phyloP scores from a whole-genome alignment of 805 yeast species.

The Ogataea pilisensis region DNA sequence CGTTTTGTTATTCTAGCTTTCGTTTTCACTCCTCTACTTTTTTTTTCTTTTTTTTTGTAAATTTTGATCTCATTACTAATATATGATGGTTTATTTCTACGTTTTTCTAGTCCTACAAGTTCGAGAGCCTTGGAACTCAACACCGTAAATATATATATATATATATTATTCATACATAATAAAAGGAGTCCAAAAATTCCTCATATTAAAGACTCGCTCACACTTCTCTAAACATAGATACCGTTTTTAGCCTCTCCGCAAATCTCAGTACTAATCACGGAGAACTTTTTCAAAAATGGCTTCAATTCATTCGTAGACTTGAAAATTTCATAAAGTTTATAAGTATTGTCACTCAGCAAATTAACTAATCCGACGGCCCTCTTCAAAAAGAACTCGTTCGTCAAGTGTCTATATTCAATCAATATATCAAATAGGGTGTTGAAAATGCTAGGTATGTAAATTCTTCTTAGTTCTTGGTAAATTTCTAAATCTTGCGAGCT shows the following conservation, averaged over 20 bases:
- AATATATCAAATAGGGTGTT: slow-evolving; percentile 61
- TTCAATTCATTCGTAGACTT: slow-evolving; percentile 43
- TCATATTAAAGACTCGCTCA: neutral
- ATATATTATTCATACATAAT: too few relatives aligned
- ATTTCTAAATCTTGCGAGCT: slow-evolving; percentile 34
- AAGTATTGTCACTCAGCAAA: slow-evolving; percentile 63
- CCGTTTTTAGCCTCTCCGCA: slow-evolving; percentile 34
- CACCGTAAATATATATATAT: too few relatives aligned
- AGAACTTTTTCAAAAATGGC: slow-evolving; percentile 51
- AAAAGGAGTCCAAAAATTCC: too few relatives aligned
- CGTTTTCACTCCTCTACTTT: neutral
- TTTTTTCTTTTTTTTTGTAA: too few relatives aligned
- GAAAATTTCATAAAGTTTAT: slow-evolving; percentile 59
- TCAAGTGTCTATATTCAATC: slow-evolving; percentile 36
- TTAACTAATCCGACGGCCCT: slow-evolving; percentile 59
- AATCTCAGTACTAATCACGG: slow-evolving; percentile 41
- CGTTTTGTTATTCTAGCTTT: too few relatives aligned
- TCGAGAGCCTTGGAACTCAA: too few relatives aligned
- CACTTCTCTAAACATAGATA: slow-evolving; percentile 28
- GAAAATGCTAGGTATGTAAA: slow-evolving; percentile 70
- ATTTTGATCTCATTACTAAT: too few relatives aligned
- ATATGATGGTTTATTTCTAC: too few relatives aligned
- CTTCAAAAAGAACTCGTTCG: slow-evolving; percentile 40
- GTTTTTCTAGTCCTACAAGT: too few relatives aligned
- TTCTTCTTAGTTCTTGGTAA: slow-evolving; percentile 52